These are phyloP conservation scores for Xylariaceae sp. DNA, from an alignment of 2,329 filamentous ascomycete genomes.

Conservation along the genomic window DNA sequence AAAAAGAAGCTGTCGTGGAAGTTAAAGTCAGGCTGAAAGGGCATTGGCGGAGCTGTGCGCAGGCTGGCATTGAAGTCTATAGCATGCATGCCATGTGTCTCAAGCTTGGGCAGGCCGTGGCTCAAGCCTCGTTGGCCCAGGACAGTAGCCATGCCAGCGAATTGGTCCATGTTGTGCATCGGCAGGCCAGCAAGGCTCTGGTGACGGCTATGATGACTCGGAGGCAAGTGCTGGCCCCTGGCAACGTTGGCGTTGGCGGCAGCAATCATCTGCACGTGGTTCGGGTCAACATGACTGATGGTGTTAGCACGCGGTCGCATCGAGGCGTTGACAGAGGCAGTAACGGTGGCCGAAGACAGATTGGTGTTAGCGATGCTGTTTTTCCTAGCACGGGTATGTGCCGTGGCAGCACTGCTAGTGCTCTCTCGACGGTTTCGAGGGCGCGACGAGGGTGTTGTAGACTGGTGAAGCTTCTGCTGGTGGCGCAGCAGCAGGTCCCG, in stretches of 20 bases:
- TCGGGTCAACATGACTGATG: conserved; percentile 84
- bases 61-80: conserved; percentile 64
- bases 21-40: conserved; percentile 61
- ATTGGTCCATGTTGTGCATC: conserved; percentile 54
- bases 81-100: conserved; percentile 64
- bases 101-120: conserved; percentile 73
- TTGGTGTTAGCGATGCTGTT: conserved; percentile 70
- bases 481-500: conserved; percentile 87
- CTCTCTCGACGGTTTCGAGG: conserved; percentile 89
- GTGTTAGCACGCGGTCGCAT: conserved; percentile 93
- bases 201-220: conserved; percentile 65
- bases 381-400: conserved; percentile 75
- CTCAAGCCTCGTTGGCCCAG: conserved; percentile 61
- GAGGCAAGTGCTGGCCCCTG: conserved; percentile 41
- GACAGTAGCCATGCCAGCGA: conserved; percentile 65
- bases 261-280: conserved; percentile 66
- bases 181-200: conserved; percentile 67
- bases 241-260: conserved; percentile 51
- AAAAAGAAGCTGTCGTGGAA: conserved; percentile 63
- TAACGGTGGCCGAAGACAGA: conserved; percentile 43
- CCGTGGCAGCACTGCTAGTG: conserved; percentile 63
- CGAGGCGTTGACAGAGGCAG: conserved; percentile 45
- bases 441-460: conserved; percentile 78
- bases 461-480: conserved; percentile 97
- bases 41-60: conserved; percentile 67